These are phyloP conservation scores for Sarocladium brachiariae DNA, from an alignment of 2,329 filamentous ascomycete genomes.

Conservation along the genomic window DNA sequence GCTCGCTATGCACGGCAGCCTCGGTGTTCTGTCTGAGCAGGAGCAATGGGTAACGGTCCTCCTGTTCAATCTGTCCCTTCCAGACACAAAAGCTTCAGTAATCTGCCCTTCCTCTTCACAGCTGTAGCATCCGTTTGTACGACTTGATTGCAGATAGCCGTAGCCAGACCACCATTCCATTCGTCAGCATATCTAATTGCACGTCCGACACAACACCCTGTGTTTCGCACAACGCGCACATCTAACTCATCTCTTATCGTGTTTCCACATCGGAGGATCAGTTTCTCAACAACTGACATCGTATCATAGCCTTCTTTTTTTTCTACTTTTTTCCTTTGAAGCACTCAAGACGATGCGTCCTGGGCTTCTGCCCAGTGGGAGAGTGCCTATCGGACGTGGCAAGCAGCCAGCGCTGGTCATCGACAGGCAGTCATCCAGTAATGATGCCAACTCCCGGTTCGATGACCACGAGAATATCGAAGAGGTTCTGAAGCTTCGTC, in stretches of 20 bases:
- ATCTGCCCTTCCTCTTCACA: neutral
- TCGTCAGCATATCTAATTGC: neutral
- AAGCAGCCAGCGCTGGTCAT: neutral
- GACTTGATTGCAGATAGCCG: neutral
- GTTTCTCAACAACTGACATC: too few species aligned
- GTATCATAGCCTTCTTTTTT: neutral
- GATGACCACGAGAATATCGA: slow-evolving; percentile 12
- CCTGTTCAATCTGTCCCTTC: too few species aligned
- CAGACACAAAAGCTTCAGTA: too few species aligned
- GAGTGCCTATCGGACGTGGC: neutral
- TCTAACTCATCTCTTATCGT: too few species aligned
- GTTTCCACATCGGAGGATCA: too few species aligned
- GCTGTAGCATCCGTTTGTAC: neutral
- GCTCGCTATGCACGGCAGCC: too few species aligned
- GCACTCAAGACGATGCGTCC: neutral
- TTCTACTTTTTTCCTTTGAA: neutral
- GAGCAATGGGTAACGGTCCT: too few species aligned
- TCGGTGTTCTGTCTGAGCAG: too few species aligned
- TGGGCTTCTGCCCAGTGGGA: neutral
- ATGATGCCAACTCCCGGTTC: neutral
- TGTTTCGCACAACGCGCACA: too few species aligned
- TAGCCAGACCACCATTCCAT: neutral
- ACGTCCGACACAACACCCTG: neutral
- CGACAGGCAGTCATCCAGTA: neutral
- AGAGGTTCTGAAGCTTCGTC: slow-evolving; percentile 18